Evolutionary conservation across 306 rosid species (phyloP), one percentile per base, ranked within the genome.

Genomic region (Chamaecrista fasciculata): DNA sequence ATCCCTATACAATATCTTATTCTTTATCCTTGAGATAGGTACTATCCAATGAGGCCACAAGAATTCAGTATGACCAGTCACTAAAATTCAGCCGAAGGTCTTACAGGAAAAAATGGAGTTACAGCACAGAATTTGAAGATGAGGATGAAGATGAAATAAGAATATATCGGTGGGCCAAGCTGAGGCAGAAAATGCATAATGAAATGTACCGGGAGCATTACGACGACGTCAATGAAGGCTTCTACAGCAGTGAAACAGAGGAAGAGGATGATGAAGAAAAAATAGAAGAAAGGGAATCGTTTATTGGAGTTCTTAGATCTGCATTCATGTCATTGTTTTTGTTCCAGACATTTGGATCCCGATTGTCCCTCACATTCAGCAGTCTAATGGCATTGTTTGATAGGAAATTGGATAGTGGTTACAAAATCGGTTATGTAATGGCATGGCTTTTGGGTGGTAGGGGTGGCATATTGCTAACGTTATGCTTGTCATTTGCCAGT

Each of bases 361-460:
- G 47, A 20, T 49, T 84, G 2, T 82, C 86, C 57, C 97, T 93
- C 51, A 81, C 92, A 64, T 84, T 85, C 61, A 94, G 98, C 71
- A 69, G 93, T 75, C 64, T 90, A 71, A 69, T 62, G 69, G 98
- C 92, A 7, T 78, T 94, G 83, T 72, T 90, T 7, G 98, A 90
- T 79, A 57, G 74, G 64, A 85, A 85, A 78, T 61, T 88, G 72
- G 97, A 93, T 14, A 51, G 66, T 0, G 94, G 98, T 36, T 90
- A 93, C 11, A 93, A 88, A 81, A 68, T 82, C 8, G 98, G 90
- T 16, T 83, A 86, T 74, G 77, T 72, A 68, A 78, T 93, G 59
- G 97, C 98, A 23, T 90, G 94, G 96, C 53, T 86, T 80, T 62
- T 94, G 78, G 97, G 97, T 23, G 98, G 97, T 21, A 83, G 83